Base-by-base conservation (phyloP, 306 rosid genomes). In the Ormosia semicastrata region DNA sequence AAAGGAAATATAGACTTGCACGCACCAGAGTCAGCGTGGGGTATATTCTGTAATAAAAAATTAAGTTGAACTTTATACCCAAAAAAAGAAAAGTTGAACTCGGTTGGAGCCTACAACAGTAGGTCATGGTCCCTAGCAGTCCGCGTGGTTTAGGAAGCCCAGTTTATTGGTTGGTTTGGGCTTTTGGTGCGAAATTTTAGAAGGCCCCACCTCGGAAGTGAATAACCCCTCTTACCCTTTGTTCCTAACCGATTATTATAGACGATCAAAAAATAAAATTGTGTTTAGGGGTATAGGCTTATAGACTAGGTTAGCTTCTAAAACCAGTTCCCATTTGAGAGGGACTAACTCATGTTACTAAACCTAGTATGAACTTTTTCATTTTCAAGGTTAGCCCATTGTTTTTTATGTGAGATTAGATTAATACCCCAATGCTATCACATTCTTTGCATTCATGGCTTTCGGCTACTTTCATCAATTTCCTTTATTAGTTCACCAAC, bases 271-370 rank as follows among this genome's bases (percentile, higher is more conserved):
- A 68, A 10, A 41, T 4, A 17, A 29, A 68, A n/a, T 58, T 6
- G 30, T 4, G 43, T 11, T 29, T 12, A 64, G 68, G 53, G 9
- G 17, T 54, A 66, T 40, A 79, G 74, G 73, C 11, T 63, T 6
- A 49, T 83, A 68, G 85, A n/a, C 30, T 73, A 66, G 86, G 87
- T 69, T 78, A 46, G 66, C 77, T 85, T 79, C 77, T 78, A 82
- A 71, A 63, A 80, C 43, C 57, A 86, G 92, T 87, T 90, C 92
- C 92, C 85, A 77, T 54, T 59, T 46, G 85, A 76, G 85, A 82
- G 92, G 95, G 85, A 85, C 87, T 82, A 57, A 32, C 50, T 81
- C 43, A 78, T 71, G 76, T 84, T 86, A 63, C 97, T 69, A 79
- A 75, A 82, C 77, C 82, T 71, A 66, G 86, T 12, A 85, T 75